These are phyloP conservation scores for Ashbya aceris DNA, from an alignment of 1,139 yeast genomes.

Conservation along the genomic window DNA sequence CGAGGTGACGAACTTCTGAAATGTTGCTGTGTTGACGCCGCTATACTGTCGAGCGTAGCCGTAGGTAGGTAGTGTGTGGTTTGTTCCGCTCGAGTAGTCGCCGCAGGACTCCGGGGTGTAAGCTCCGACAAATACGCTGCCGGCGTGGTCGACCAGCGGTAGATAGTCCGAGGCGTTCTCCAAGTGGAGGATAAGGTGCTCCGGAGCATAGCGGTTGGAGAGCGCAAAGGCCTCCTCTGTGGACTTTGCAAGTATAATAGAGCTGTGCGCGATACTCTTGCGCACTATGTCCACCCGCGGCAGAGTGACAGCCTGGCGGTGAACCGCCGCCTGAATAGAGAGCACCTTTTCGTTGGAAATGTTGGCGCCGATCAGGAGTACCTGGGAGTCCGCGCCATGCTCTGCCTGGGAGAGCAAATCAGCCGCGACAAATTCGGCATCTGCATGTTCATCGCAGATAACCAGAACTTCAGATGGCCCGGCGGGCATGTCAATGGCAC, in stretches of 20 bases:
- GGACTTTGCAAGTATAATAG: conserved; percentile 57
- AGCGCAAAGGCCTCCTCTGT: conserved; percentile 72
- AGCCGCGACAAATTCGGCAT: conserved; percentile 91
- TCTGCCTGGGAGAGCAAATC: conserved; percentile 96
- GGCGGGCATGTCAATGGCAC: conserved; percentile 98
- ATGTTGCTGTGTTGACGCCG: conserved; percentile 93
- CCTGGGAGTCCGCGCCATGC: conserved; percentile 97
- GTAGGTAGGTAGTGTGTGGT: conserved; percentile 95
- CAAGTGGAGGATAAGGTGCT: conserved; percentile 87
- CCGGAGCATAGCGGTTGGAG: conserved; percentile 92
- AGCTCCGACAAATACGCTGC: conserved; percentile 92
- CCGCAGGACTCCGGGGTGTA: conserved; percentile 98
- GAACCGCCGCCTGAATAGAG: conserved; percentile 72
- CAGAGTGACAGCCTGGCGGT: conserved; percentile 70
- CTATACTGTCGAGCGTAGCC: conserved; percentile 97
- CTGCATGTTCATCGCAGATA: conserved; percentile 77
- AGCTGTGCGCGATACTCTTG: conserved; percentile 85
- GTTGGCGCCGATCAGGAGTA: conserved; percentile 75
- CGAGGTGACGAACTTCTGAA: conserved; percentile 89
- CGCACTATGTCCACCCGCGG: conserved; percentile 93
- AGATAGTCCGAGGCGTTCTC: conserved; percentile 68
- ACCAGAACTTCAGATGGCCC: conserved; percentile 98
- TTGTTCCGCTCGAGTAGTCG: conserved; percentile 95
- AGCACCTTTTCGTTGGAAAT: conserved; percentile 50
- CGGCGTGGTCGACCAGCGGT: conserved; percentile 77